These are phyloP conservation scores for Malus hybrid DNA, from an alignment of 331 rosid species.

Conservation along the genomic window DNA sequence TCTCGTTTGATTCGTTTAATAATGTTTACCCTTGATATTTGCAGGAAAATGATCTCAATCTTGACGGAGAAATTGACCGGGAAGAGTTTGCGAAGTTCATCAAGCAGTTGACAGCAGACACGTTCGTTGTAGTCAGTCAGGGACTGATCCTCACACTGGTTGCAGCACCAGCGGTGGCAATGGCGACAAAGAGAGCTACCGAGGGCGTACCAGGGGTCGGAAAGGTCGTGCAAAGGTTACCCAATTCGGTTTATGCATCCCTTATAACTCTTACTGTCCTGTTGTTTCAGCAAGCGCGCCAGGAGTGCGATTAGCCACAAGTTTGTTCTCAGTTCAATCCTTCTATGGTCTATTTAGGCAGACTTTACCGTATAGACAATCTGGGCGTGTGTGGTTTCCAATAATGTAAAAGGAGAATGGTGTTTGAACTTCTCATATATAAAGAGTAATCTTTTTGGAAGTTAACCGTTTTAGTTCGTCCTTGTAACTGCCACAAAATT, in stretches of 20 bases:
- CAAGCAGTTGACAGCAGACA: conserved; percentile 42
- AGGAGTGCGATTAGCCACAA: neutral
- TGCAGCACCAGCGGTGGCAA: conserved; percentile 75
- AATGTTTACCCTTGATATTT: neutral
- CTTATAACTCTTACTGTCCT: conserved; percentile 50
- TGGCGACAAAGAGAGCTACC: conserved; percentile 74
- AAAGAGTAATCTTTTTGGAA: neutral
- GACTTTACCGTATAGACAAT: neutral
- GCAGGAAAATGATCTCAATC: conserved; percentile 55
- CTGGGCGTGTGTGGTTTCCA: no score
- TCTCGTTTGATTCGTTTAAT: neutral
- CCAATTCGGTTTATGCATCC: conserved; percentile 67
- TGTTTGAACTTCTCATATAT: neutral
- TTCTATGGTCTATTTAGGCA: neutral
- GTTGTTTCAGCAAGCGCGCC: conserved; percentile 35
- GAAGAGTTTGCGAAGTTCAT: conserved; percentile 60
- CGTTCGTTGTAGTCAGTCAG: conserved; percentile 48
- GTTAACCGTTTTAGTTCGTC: neutral
- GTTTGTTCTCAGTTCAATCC: neutral
- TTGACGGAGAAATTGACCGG: conserved; percentile 46
- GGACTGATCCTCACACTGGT: conserved; percentile 63
- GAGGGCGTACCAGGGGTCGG: conserved; percentile 89
- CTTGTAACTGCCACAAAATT: neutral
- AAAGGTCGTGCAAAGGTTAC: conserved; percentile 62
- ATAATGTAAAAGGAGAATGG: neutral